Conservation (phyloP, 2,329 filamentous ascomycete genomes). For the Botryotinia calthae region DNA sequence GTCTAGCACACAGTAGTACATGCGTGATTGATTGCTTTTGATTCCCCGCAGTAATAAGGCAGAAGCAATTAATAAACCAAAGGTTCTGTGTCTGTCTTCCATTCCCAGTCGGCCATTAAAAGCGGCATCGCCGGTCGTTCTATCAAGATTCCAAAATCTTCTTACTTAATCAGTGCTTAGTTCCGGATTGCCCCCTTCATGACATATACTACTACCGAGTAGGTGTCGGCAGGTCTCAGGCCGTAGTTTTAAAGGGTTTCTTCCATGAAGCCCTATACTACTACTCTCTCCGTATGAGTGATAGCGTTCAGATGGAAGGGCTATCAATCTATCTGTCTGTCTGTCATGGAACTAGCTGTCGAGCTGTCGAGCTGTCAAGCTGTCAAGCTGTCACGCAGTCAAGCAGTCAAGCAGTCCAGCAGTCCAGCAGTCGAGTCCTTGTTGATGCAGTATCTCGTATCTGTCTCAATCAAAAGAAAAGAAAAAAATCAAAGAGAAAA, state of each 20-base stretch:
- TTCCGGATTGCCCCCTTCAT: not conserved
- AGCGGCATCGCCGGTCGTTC: not conserved
- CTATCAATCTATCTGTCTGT: not conserved
- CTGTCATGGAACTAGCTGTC: not conserved
- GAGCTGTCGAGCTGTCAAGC: not conserved
- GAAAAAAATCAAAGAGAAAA: not conserved
- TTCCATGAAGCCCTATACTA: not conserved
- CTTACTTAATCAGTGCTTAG: not conserved
- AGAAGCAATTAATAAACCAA: not conserved
- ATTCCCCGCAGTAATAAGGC: not conserved
- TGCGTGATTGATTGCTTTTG: not conserved
- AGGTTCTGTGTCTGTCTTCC: not conserved
- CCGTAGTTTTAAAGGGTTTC: not conserved
- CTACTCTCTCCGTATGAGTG: not conserved
- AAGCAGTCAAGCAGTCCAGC: not conserved
- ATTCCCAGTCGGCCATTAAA: not conserved
- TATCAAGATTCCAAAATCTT: not conserved
- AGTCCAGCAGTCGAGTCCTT: not conserved
- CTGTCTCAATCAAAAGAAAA: not conserved
- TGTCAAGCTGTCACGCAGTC: too few relatives aligned
- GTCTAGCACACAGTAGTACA: not conserved
- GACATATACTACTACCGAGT: too few relatives aligned
- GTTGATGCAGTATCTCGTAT: too few relatives aligned
- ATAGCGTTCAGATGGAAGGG: not conserved
- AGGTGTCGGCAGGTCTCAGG: not conserved